These are phyloP conservation scores for Cyclotella sp. DNA, from an alignment of 108 stramenopile species.

Conservation along the genomic window DNA sequence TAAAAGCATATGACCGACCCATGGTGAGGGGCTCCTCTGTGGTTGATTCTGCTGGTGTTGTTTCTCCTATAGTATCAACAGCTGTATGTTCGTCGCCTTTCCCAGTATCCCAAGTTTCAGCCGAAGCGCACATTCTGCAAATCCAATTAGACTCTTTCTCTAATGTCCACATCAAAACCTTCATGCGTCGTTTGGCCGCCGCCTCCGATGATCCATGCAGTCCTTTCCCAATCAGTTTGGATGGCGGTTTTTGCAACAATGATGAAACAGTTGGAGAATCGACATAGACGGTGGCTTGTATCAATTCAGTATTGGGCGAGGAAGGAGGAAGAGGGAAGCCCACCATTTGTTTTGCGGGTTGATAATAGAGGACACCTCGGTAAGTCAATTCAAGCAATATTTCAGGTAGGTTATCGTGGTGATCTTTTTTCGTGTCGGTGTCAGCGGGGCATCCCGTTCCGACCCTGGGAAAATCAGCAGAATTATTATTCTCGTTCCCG, in stretches of 20 bases:
- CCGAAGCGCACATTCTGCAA: background rate
- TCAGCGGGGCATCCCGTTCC: background rate
- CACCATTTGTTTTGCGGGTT: constrained; percentile 34
- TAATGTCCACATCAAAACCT: constrained; percentile 63
- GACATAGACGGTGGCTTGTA: background rate
- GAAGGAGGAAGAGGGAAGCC: constrained; percentile 74
- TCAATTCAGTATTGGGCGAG: constrained; percentile 13
- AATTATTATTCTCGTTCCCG: background rate
- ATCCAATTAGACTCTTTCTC: constrained; percentile 37
- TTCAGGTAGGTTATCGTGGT: constrained; percentile 10
- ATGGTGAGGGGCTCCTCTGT: too few species aligned
- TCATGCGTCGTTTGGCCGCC: constrained; percentile 75
- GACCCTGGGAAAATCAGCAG: constrained; percentile 7
- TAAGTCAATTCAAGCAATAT: constrained; percentile 47
- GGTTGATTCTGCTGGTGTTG: too few species aligned
- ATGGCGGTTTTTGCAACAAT: constrained; percentile 29
- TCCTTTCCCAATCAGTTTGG: constrained; percentile 52
- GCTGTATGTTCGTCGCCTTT: background rate
- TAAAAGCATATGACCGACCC: too few species aligned
- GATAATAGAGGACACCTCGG: constrained; percentile 59
- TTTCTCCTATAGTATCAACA: too few species aligned
- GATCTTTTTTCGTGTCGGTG: background rate
- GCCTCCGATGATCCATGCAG: constrained; percentile 80
- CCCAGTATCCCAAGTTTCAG: background rate
- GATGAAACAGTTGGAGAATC: background rate